These are phyloP conservation scores for Chiua virens DNA, from an alignment of 768 basidiomycete species.

Conservation along the genomic window DNA sequence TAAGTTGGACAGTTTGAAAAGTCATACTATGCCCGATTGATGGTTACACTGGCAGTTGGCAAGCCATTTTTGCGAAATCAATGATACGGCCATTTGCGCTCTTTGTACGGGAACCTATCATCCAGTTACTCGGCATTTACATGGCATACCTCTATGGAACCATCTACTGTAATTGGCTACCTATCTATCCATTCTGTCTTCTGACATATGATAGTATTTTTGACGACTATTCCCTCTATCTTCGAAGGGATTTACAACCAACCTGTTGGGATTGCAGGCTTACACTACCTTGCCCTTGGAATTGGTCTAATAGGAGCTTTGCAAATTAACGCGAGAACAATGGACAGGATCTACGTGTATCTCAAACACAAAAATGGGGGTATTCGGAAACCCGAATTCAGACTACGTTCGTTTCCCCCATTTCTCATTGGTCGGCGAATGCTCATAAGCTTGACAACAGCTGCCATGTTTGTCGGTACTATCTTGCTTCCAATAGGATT, in stretches of 20 bases:
- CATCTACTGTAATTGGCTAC: slow-evolving; percentile 41
- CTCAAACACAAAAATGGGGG: slow-evolving; percentile 53
- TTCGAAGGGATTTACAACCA: slow-evolving; percentile 57
- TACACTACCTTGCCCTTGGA: slow-evolving; percentile 74
- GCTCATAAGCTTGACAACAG: slow-evolving; percentile 32
- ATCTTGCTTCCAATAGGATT: slow-evolving; percentile 65
- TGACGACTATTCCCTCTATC: slow-evolving; percentile 63
- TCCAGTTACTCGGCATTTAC: slow-evolving; percentile 66
- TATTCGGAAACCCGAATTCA: slow-evolving; percentile 54
- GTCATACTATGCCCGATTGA: background rate
- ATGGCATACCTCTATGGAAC: slow-evolving; percentile 70
- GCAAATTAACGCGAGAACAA: slow-evolving; percentile 50
- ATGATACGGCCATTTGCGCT: slow-evolving; percentile 69
- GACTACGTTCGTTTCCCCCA: slow-evolving; percentile 40
- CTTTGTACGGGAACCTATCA: slow-evolving; percentile 60
- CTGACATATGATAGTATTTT: slow-evolving; percentile 48
- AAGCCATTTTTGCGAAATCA: slow-evolving; percentile 48
- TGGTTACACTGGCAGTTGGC: slow-evolving; percentile 44
- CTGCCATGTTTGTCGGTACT: slow-evolving; percentile 58
- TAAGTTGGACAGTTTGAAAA: slow-evolving; percentile 27
- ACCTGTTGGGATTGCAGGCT: slow-evolving; percentile 54
- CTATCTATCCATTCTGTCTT: background rate
- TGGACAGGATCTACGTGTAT: slow-evolving; percentile 56
- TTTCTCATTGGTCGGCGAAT: background rate
- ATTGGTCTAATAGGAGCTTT: slow-evolving; percentile 55